Percentiles rank a stretch among this genome's conserved stretches.
phyloP scores from a whole-genome alignment of 106 monocot genomes.

The Dactylorhiza incarnata region DNA sequence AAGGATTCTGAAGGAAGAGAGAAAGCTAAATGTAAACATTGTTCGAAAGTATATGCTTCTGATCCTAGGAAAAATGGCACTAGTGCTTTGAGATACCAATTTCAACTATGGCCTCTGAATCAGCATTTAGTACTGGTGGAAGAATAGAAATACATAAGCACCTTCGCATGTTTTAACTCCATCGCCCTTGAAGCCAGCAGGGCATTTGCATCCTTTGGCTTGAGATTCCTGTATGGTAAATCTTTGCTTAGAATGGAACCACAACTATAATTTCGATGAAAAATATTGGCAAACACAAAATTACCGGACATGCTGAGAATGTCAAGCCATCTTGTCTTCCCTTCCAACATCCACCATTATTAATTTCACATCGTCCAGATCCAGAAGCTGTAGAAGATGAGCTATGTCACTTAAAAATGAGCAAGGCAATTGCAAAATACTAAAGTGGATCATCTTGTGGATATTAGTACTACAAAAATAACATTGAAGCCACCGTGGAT shows the following conservation, averaged over 20 bases:
- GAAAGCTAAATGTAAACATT: too few relatives aligned
- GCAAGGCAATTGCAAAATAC: too few relatives aligned
- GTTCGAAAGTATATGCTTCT: too few relatives aligned
- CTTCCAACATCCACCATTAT: constrained; percentile 98
- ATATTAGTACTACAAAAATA: neutral
- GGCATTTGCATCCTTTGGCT: constrained; percentile 80
- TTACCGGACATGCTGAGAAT: constrained; percentile 75
- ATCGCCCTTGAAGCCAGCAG: constrained; percentile 83
- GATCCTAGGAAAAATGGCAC: too few relatives aligned
- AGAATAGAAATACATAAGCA: neutral
- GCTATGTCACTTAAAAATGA: too few relatives aligned
- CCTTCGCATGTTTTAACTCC: constrained; percentile 7
- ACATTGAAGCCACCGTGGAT: neutral
- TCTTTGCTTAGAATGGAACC: neutral
- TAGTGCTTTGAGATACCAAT: too few relatives aligned
- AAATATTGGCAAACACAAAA: constrained; percentile 12
- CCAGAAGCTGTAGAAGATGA: constrained; percentile 61
- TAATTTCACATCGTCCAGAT: constrained; percentile 78
- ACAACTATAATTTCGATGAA: neutral
- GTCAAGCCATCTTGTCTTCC: constrained; percentile 41
- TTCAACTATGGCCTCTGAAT: too few relatives aligned
- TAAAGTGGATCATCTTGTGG: neutral
- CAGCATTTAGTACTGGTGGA: too few relatives aligned
- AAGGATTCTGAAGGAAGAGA: too few relatives aligned
- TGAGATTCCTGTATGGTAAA: constrained; percentile 35